Evolutionary conservation across 192 early-diverging fungal genomes (phyloP), one percentile per base, ranked within the genome.

Genomic region (Chytriomyces confervae): DNA sequence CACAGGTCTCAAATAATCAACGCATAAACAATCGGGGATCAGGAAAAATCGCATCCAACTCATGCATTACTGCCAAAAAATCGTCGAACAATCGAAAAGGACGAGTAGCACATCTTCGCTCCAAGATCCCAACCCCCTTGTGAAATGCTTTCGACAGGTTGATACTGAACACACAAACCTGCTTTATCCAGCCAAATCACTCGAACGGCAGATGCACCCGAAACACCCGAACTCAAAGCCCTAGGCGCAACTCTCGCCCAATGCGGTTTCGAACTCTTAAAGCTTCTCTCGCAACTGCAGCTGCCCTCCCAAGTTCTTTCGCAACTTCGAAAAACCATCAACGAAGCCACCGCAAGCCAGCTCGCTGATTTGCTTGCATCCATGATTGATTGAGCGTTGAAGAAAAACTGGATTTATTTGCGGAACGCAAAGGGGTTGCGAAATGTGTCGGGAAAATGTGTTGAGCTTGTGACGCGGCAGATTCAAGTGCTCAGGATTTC

Each of bases 401-500:
- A 44, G 94, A 95, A 75, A 93, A 91, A 67, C 77, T 93, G 6
- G 64, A 83, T n/a, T 89, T 93, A 44, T 75, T 95, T 7, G 81
- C 89, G n/a, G n/a, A n/a, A n/a, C n/a, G n/a, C n/a, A 84, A 91
- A 61, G 66, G 91, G 9, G 87, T 88, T 71, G 81, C 53, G 6
- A 16, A 86, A 6, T 83, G 94, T 13, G 84, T 95, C n/a, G 43
- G 73, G 48, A n/a, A 83, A 78, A 69, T 84, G 90, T 0, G 68
- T 89, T 7, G 89, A 89, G 45, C 86, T 91, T 61, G 74, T 95
- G 48, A 91, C 85, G 20, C 84, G 92, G n/a, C 94, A 95, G 77
- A 81, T 95, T 43, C 84, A 83, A 85, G 88, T 93, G 0, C 80
- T 94, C n/a, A 92, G 90, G 69, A 93, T 95, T 13, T 91, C 91